Percentiles rank a stretch among this genome's conserved stretches.
These are phyloP conservation scores for Cutaneotrichosporon cavernicola DNA, from an alignment of 1,284 basidiomycete species.

Conservation along the genomic window DNA sequence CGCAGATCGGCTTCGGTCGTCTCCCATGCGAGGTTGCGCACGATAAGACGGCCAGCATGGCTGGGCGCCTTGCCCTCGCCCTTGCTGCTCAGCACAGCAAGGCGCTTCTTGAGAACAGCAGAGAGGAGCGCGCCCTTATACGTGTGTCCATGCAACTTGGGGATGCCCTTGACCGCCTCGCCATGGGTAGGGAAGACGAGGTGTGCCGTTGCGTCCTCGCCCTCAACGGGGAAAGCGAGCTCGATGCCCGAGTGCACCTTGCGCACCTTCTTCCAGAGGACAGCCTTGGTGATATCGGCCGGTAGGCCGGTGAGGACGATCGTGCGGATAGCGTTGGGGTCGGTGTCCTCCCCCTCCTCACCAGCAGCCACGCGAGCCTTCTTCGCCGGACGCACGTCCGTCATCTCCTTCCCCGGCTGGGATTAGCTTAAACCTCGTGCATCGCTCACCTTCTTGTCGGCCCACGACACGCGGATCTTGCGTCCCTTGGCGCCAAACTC, in stretches of 20 bases:
- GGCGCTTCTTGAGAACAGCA: constrained; percentile 84
- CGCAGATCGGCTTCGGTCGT: constrained; percentile 82
- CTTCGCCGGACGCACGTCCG: constrained; percentile 22
- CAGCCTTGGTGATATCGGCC: constrained; percentile 64
- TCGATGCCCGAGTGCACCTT: constrained; percentile 68
- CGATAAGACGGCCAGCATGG: constrained; percentile 76
- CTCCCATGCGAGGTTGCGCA: constrained; percentile 83
- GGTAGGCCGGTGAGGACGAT: constrained; percentile 76
- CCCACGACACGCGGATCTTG: constrained; percentile 73
- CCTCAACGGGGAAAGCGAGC: constrained; percentile 62
- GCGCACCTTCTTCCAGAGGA: constrained; percentile 83
- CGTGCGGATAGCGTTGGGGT: constrained; percentile 76
- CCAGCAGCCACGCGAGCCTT: constrained; percentile 22
- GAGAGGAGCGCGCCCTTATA: constrained; percentile 87
- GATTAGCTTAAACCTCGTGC: neutral
- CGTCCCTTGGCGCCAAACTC: constrained; percentile 61
- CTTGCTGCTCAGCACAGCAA: constrained; percentile 61
- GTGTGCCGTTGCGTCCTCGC: constrained; percentile 60
- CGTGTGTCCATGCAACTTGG: constrained; percentile 86
- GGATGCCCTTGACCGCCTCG: constrained; percentile 69
- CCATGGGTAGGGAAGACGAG: constrained; percentile 72
- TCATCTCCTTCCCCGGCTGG: constrained; percentile 20
- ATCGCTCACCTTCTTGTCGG: constrained; percentile 66
- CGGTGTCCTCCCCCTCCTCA: constrained; percentile 40
- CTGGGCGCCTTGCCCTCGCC: constrained; percentile 52